A percentile compares a stretch with the other conserved stretches of the same genome.
Evolutionary conservation across 495 filamentous ascomycete genomes (phyloP).

Genomic region (Aspergillus egyptiacus): DNA sequence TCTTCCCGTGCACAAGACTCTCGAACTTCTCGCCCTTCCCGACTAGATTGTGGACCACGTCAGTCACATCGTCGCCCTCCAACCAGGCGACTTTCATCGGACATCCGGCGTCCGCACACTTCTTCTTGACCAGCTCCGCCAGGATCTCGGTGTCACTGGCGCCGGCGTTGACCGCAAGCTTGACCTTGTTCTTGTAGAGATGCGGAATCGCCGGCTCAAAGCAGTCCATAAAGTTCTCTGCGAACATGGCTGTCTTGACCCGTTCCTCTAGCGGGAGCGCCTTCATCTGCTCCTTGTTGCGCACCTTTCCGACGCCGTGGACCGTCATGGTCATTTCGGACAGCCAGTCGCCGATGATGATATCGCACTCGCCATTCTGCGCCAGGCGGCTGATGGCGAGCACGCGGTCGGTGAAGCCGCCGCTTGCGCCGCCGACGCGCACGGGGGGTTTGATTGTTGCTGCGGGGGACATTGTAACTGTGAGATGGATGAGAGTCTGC

Average conservation of each 20-base stretch:
- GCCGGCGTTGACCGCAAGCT: slow-evolving; percentile 45
- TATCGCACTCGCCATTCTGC: slow-evolving; percentile 33
- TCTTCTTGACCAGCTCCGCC: slow-evolving; percentile 22
- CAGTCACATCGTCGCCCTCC: slow-evolving; percentile 10
- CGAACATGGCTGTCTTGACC: slow-evolving; percentile 23
- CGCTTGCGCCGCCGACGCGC: slow-evolving; percentile 23
- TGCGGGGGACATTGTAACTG: too few relatives aligned
- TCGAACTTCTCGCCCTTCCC: background rate
- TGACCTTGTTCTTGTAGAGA: slow-evolving; percentile 36
- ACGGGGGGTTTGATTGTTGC: too few relatives aligned
- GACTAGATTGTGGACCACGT: background rate
- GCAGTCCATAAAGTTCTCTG: slow-evolving; percentile 37
- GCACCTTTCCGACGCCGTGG: slow-evolving; percentile 20
- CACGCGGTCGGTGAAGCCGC: slow-evolving; percentile 36
- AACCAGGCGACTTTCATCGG: slow-evolving; percentile 23
- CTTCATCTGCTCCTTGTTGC: background rate
- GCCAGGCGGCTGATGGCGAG: slow-evolving; percentile 36
- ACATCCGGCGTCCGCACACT: slow-evolving; percentile 15
- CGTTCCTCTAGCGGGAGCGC: background rate
- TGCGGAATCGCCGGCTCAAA: slow-evolving; percentile 36
- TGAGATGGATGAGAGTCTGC: too few relatives aligned
- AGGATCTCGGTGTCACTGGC: slow-evolving; percentile 34
- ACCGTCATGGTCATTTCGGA: slow-evolving; percentile 38
- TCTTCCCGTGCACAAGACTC: background rate
- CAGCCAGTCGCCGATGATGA: slow-evolving; percentile 46